These are phyloP conservation scores for Phanerodontia chrysosporium DNA, from an alignment of 768 basidiomycete species.

Conservation along the genomic window DNA sequence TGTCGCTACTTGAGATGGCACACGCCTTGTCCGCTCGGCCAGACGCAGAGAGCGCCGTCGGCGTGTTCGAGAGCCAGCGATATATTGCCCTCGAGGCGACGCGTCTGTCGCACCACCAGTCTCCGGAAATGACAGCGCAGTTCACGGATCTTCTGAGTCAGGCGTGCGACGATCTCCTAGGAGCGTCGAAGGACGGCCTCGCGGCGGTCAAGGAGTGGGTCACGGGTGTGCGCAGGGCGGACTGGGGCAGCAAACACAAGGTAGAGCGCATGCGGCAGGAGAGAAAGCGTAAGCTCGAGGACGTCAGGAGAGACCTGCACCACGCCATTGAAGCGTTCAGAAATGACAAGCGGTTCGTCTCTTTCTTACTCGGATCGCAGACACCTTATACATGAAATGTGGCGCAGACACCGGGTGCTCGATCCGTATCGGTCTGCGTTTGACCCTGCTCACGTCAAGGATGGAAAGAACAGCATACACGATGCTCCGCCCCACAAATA, in stretches of 20 bases:
- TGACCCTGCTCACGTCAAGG: slow-evolving; percentile 29
- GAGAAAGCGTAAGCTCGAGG: slow-evolving; percentile 34
- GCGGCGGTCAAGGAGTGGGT: slow-evolving; percentile 49
- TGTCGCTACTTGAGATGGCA: slow-evolving; percentile 23
- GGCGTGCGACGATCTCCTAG: slow-evolving; percentile 53
- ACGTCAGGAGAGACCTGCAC: slow-evolving; percentile 33
- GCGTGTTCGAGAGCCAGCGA: slow-evolving; percentile 68
- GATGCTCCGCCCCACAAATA: slow-evolving; percentile 60
- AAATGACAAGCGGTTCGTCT: slow-evolving; percentile 43
- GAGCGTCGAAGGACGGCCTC: slow-evolving; percentile 37
- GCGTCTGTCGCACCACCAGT: slow-evolving; percentile 47
- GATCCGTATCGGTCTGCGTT: slow-evolving; percentile 59
- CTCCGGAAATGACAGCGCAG: slow-evolving; percentile 37
- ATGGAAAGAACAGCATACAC: slow-evolving; percentile 16
- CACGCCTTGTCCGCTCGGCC: slow-evolving; percentile 16
- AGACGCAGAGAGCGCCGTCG: slow-evolving; percentile 52
- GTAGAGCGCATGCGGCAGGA: slow-evolving; percentile 29
- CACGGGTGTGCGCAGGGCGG: slow-evolving; percentile 29
- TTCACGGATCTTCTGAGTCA: slow-evolving; percentile 43
- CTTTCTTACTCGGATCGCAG: neutral
- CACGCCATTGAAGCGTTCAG: slow-evolving; percentile 42
- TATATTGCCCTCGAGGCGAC: slow-evolving; percentile 66
- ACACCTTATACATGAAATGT: neutral
- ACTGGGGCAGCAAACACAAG: slow-evolving; percentile 32
- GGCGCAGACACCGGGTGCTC: slow-evolving; percentile 41